Base-by-base conservation (phyloP, 495 filamentous ascomycete species). In the Neurospora sp. region DNA sequence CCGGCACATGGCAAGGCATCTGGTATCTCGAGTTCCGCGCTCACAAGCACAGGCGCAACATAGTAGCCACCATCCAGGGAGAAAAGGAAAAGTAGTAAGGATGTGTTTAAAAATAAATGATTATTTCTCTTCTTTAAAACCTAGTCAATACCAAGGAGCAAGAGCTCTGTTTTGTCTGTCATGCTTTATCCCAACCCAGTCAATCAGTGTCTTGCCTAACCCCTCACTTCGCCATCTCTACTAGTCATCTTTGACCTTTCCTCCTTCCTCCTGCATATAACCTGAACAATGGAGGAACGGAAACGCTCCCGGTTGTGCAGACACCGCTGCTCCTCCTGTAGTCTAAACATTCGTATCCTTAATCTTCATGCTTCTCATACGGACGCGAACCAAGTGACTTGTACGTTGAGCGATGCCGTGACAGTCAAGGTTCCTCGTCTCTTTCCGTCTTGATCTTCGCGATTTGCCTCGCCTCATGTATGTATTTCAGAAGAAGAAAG, bases 51-150 rank as follows among this genome's bases (percentile, higher is more conserved):
- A 84, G 86, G 46, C 85, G 96, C 74, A 92, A 87, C 78, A 88
- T 99, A 35, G 90, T 99, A 41, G 96, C 96, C 68, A 99, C 96
- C 8, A 94, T 99, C 68, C 93, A 98, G 82, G 96, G 96, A 5
- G 92, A 97, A 84, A 94, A 94, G 86, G 85, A 38, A 61, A 71
- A 12, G 69, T 16, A 48, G 9, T 39, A 31, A 72, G 66, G 31
- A 8, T 14, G 14, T 38, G 11, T 40, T 10, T 31, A 7, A 4
- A 72, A 72, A 72, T 27, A 27, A 6, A 46, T 73, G 68, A 79
- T 41, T 78, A 70, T 10, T 72, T 76, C 27, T 75, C 35, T 71
- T 41, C 69, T 46, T 31, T n/a, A 70, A n/a, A 40, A 59, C 18
- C 35, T 39, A 37, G 27, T 27, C 8, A 31, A 39, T 22, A 22